Base-by-base conservation (phyloP, 257 asterid species). In the Nicotiana tomentosiformis region DNA sequence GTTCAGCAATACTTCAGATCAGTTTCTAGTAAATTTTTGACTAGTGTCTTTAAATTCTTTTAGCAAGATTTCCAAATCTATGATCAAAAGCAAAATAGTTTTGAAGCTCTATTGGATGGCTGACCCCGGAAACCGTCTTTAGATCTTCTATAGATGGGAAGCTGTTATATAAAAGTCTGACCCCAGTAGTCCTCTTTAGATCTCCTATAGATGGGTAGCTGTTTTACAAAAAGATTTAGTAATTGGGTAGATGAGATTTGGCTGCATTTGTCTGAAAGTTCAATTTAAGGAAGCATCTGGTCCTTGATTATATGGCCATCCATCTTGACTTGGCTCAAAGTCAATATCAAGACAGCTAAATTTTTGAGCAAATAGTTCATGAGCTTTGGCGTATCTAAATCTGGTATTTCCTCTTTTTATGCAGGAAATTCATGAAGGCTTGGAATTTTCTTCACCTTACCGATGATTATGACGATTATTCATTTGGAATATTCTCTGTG, bases 381-480 rank as follows among this genome's bases (percentile, higher is more conserved):
- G 79, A 49, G 62, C 58, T 23, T 74, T 49, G 26, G 64, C 49
- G 80, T 26, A 49, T 26, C 16, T 74, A 49, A 14, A 49, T 49
- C 60, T 74, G 20, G 80, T 29, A 39, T 49, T 14, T 14, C 80
- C 20, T 74, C 26, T 49, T 77, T 67, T 81, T 83, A 53, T 87
- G 88, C 91, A 96, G 99, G 99, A 96, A 89, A 91, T 94, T 86
- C 99, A 96, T 74, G 99, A 96, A 87, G 98, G 97, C 70, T 85
- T 96, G 87, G 95, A 91, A 58, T 94, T 94, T 86, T 91, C 97
- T 26, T 87, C 95, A n/a, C 23, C 68, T 84, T 6, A 76, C 79
- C 15, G 85, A 89, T 65, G 93, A 89, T 85, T 88, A 91, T 67
- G 91, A 85, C 5, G 94, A 89, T 82, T 91, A 92, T 87, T 89